Evolutionary conservation across 257 asterid species (phyloP).

Genomic region (Craterostigma plantagineum): DNA sequence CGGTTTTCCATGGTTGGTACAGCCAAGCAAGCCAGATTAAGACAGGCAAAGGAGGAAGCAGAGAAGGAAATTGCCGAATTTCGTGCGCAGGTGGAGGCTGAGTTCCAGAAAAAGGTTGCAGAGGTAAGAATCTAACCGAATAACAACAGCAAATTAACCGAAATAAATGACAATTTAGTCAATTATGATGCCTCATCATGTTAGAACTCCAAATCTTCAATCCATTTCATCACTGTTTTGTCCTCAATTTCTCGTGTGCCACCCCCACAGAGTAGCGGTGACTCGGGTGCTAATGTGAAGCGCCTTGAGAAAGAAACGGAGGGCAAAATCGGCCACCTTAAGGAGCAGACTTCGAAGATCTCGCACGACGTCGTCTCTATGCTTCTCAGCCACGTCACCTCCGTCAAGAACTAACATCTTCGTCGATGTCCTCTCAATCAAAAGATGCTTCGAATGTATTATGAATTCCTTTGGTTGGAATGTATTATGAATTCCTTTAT

Average conservation of each 20-base stretch:
- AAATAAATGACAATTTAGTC: background rate
- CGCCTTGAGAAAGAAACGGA: conserved; percentile 48
- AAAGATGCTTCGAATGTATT: too few relatives aligned
- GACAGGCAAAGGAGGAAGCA: conserved; percentile 64
- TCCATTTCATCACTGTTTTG: too few relatives aligned
- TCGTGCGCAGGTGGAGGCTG: conserved; percentile 64
- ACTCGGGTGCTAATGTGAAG: conserved; percentile 50
- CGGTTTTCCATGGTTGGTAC: conserved; percentile 7
- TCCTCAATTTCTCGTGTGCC: background rate
- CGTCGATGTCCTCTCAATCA: too few relatives aligned
- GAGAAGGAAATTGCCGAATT: conserved; percentile 49
- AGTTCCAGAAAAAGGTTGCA: conserved; percentile 44
- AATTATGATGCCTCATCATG: too few relatives aligned
- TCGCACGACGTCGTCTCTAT: conserved; percentile 38
- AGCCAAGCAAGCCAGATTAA: conserved; percentile 54
- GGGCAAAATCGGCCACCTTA: conserved; percentile 35
- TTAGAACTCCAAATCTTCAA: background rate
- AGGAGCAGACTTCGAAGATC: conserved; percentile 31
- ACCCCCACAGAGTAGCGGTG: conserved; percentile 19
- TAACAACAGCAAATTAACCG: background rate
- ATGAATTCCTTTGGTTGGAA: too few relatives aligned
- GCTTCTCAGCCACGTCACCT: conserved; percentile 50
- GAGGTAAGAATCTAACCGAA: conserved; percentile 21
- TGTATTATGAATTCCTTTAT: too few relatives aligned
- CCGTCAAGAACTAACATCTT: conserved; percentile 26